These are phyloP conservation scores for Sextonia rubra DNA, from an alignment of 164 flowering plant genomes.

Conservation along the genomic window DNA sequence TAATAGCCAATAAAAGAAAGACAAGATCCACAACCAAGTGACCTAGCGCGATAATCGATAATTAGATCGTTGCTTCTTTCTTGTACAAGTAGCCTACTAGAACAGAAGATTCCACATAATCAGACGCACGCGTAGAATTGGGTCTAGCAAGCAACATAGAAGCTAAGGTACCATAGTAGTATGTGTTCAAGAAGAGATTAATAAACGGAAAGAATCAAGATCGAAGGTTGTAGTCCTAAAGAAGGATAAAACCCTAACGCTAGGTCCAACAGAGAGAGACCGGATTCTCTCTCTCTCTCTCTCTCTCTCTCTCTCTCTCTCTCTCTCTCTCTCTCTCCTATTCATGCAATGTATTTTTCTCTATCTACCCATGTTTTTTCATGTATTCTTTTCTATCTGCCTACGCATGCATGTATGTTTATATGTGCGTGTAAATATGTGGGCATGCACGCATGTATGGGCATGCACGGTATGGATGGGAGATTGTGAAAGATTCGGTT, in stretches of 20 bases:
- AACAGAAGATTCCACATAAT: neutral
- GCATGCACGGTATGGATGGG: neutral
- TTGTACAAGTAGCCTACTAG: neutral
- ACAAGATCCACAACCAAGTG: neutral
- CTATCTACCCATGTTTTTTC: too few relatives aligned
- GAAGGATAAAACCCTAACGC: constrained; percentile 30
- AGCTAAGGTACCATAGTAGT: neutral
- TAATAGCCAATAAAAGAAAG: too few relatives aligned
- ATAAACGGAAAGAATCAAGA: neutral
- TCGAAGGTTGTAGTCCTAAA: neutral
- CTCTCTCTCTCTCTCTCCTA: neutral
- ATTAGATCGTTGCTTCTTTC: neutral
- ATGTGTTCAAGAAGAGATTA: neutral
- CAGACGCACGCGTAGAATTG: neutral
- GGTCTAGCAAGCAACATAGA: neutral
- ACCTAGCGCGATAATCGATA: neutral
- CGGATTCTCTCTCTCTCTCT: constrained; percentile 12
- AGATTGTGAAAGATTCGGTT: neutral
- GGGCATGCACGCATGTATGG: neutral
- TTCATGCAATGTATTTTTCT: neutral
- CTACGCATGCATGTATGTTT: neutral
- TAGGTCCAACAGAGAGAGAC: constrained; percentile 15
- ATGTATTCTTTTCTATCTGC: too few relatives aligned
- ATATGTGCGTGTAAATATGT: constrained; percentile 1
- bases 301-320: neutral